Conservation (phyloP, 2,329 filamentous ascomycete species). For the Alternaria sp. region DNA sequence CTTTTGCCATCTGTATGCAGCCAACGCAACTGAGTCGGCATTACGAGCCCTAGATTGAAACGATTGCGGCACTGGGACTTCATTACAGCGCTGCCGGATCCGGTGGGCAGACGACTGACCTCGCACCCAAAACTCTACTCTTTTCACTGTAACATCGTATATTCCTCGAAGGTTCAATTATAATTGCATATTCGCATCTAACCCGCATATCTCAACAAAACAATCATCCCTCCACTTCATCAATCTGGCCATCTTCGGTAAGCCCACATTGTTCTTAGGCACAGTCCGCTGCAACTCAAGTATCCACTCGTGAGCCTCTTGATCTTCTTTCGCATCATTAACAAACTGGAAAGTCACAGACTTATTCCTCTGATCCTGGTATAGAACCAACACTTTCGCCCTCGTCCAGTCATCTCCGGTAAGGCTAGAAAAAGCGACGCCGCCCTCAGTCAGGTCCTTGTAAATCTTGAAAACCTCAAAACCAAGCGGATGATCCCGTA, state of each 20-base stretch:
- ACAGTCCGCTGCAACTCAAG: not conserved
- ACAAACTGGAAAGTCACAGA: not conserved
- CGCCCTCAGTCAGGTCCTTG: not conserved
- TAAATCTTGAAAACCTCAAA: not conserved
- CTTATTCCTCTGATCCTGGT: not conserved
- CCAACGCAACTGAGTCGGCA: not conserved
- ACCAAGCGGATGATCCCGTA: not conserved
- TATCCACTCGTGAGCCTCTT: not conserved
- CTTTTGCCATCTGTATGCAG: not conserved
- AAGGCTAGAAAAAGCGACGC: not conserved
- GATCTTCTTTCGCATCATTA: not conserved
- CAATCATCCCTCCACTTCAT: not conserved
- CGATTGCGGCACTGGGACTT: not conserved
- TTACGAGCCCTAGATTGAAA: not conserved
- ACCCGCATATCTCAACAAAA: not conserved
- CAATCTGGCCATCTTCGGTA: not conserved
- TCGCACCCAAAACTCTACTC: not conserved
- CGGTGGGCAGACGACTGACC: not conserved
- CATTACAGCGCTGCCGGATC: not conserved
- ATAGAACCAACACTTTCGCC: not conserved
- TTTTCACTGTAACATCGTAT: not conserved
- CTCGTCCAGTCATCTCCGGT: not conserved
- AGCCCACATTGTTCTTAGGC: not conserved
- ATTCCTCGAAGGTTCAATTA: accelerated
- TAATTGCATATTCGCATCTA: not conserved